Base-by-base conservation (phyloP, 1,284 basidiomycete genomes). In the Pseudozyma sp. region DNA sequence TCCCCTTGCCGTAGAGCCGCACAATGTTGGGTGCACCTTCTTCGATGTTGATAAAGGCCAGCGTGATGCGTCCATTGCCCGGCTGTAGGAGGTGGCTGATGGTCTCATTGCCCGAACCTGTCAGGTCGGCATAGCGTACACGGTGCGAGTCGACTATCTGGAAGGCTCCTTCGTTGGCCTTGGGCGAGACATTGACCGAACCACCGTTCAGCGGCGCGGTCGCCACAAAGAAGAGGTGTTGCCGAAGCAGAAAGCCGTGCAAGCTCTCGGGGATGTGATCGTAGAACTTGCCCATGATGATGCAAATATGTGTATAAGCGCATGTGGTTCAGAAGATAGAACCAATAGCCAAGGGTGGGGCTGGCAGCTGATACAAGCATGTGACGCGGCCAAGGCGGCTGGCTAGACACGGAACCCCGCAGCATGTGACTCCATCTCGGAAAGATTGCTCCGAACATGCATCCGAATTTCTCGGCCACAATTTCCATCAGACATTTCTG, bases 21-120 rank as follows among this genome's bases (percentile, higher is more conserved):
- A 61, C 51, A 9, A 61, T 61, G 43, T 46, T 45, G n/a, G 59
- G 59, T 16, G 50, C 37, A n/a, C 59, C 59, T 34, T 61, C 51
- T 30, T 53, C 57, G 30, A 61, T 37, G 43, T 54, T 55, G 50
- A 54, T 29, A 39, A 54, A 61, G 24, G 34, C 42, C 24, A 61
- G 10, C 5, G 59, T 61, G 48, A 61, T 61, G 14, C 59, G 43
- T 16, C 59, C 59, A 47, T 61, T 61, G 51, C 40, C 50, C 4
- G 40, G n/a, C n/a, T 61, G 24, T 4, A 37, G 4, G 16, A 61
- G 29, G 47, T 61, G 59, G 33, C 40, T 45, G 39, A 61, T 54
- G 24, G 59, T 61, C 47, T 61, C 59, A 33, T 61, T 61, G 33
- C 59, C 59, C 16, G 31, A 39, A 11, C 59, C 59, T 4, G 59